Evolutionary conservation across 2,329 filamentous ascomycete genomes (phyloP), one percentile per base, ranked within the genome.

Genomic region (Fusarium sp.): DNA sequence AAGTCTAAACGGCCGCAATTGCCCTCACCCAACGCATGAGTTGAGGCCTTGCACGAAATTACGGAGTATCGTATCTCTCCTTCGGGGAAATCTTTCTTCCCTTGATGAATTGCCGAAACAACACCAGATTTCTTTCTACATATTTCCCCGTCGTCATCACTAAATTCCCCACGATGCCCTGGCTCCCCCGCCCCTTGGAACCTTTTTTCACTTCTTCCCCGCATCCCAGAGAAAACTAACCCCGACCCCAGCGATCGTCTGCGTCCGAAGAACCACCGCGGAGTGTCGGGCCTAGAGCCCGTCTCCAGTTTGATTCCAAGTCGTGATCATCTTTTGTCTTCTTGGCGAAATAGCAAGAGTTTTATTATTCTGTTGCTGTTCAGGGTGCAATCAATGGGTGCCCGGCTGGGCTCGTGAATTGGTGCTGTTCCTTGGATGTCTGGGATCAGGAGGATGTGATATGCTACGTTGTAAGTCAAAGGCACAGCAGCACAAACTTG

Each of bases 251-350:
- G 62, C 44, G 71, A 74, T 72, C 59, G 68, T 50, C 60, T 62
- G 64, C 67, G 58, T 72, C 62, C 71, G 57, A 66, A 61, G 50
- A 68, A 67, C 62, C 66, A 69, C 68, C 75, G 69, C 69, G 68
- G 74, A 68, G 69, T 51, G 67, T 73, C 77, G 77, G 77, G 72
- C 65, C 65, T 45, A 50, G 47, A 41, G 38, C 42, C 77, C 77
- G 66, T 75, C 65, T 72, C 51, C 26, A 44, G 47, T 34, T 56
- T 34, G 22, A 54, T 32, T 41, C 39, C 41, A 38, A 34, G 44
- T 20, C 42, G 24, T 56, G 8, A 44, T 47, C 50, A 28, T n/a
- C 39, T 56, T 54, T 54, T 34, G 39, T 41, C 9, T n/a, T 38
- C 50, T 54, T 54, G 50, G 50, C 50, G 32, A 28, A 66, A 59